Evolutionary conservation across 108 stramenopile species (phyloP).

Genomic region (Pseudonitzschia pungens): DNA sequence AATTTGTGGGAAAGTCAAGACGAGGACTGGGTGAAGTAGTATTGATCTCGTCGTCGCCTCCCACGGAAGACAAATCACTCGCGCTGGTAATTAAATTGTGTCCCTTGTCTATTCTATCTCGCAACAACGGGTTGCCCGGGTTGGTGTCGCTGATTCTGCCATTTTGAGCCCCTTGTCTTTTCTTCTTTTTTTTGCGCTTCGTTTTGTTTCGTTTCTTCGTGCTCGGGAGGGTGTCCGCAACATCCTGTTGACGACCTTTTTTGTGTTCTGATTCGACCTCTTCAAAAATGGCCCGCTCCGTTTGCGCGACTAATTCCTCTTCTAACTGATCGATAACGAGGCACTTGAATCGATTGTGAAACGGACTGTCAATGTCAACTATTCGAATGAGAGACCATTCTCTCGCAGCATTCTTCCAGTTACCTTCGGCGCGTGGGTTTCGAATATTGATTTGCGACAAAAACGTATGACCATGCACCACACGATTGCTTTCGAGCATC

Average conservation of each 20-base stretch:
- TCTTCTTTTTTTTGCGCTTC: conserved; percentile 38
- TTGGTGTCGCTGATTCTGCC: neutral
- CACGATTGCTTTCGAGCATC: neutral
- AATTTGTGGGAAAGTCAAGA: conserved; percentile 35
- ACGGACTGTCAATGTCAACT: conserved; percentile 19
- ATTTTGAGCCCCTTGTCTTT: conserved; percentile 29
- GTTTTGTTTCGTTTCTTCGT: neutral
- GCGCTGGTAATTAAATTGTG: neutral
- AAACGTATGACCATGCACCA: neutral
- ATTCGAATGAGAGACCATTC: conserved; percentile 18
- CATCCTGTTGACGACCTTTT: neutral
- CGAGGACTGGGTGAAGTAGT: neutral
- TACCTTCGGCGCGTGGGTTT: neutral
- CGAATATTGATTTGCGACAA: neutral
- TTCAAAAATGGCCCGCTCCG: conserved; percentile 34
- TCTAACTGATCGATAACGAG: conserved; percentile 14
- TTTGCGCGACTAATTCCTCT: conserved; percentile 39
- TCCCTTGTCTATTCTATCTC: neutral
- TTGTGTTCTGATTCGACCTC: neutral
- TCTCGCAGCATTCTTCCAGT: conserved; percentile 2
- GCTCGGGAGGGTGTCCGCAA: conserved; percentile 11
- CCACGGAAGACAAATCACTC: conserved; percentile 6
- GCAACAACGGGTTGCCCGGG: neutral
- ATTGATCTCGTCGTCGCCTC: neutral
- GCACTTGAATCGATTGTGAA: conserved; percentile 7